phyloP scores from a whole-genome alignment of 495 filamentous ascomycete species.

The Durotheca rogersii region DNA sequence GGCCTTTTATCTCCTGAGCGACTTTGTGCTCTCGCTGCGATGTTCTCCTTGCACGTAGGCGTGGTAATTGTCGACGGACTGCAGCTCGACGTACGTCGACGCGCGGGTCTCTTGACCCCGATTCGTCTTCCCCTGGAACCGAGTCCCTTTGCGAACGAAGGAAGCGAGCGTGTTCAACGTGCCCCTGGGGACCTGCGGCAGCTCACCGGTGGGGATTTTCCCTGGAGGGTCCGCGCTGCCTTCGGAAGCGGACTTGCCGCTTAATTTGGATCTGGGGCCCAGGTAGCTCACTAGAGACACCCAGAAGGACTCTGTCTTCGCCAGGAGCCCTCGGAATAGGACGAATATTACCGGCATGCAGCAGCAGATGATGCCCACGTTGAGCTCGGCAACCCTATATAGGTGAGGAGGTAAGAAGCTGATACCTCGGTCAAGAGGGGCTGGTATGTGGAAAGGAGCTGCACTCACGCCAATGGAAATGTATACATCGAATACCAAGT shows the following conservation, averaged over 20 bases:
- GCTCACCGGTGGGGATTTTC: not conserved
- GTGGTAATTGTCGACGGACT: constrained; percentile 2
- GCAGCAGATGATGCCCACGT: constrained; percentile 1
- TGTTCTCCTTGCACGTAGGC: not conserved
- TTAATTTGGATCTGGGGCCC: not conserved
- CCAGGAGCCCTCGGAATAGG: constrained; percentile 1
- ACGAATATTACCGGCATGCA: constrained; percentile 9
- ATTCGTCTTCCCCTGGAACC: not conserved
- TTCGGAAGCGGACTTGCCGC: too few species aligned
- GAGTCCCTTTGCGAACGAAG: constrained; percentile 4
- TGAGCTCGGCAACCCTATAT: constrained; percentile 8
- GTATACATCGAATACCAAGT: too few species aligned
- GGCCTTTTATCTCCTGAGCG: too few species aligned
- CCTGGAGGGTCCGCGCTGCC: too few species aligned
- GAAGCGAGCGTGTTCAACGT: not conserved
- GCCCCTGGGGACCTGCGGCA: not conserved
- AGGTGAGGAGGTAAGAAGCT: not conserved
- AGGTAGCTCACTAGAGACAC: not conserved
- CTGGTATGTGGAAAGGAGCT: too few species aligned
- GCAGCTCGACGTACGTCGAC: not conserved
- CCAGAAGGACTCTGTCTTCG: not conserved
- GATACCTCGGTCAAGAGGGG: not conserved
- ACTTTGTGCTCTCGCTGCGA: not conserved
- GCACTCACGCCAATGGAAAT: too few species aligned
- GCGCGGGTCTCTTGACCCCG: not conserved